These are phyloP conservation scores for Trichoderma semiorbis DNA, from an alignment of 2,329 filamentous ascomycete species.

Conservation along the genomic window DNA sequence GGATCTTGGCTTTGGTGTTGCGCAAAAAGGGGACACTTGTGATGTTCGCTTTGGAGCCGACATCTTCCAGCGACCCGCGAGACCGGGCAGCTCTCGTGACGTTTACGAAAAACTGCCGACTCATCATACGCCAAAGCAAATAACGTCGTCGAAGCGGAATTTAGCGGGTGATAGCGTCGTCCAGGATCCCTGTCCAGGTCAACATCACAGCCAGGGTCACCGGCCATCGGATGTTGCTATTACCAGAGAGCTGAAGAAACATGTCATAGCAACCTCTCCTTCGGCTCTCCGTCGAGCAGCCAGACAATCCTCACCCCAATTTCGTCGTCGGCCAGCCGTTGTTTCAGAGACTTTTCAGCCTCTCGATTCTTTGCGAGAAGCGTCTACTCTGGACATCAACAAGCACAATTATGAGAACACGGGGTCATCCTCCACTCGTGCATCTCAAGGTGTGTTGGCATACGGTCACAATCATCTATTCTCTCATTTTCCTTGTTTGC, in stretches of 20 bases:
- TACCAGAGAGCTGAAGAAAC: conserved; percentile 7
- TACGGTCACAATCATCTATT: background rate
- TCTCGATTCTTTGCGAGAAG: conserved; percentile 32
- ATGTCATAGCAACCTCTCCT: conserved; percentile 15
- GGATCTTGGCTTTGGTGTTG: conserved; percentile 14
- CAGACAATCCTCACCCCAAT: conserved; percentile 21
- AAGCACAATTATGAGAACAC: conserved; percentile 9
- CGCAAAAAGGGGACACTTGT: conserved; percentile 16
- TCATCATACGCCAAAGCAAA: conserved; percentile 25
- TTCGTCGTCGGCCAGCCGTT: conserved; percentile 30
- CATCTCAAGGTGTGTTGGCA: conserved; percentile 15
- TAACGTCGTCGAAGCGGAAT: conserved; percentile 11
- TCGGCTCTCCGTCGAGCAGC: conserved; percentile 19
- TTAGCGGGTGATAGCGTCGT: conserved; percentile 11
- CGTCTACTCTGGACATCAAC: conserved; percentile 19
- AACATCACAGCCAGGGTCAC: conserved; percentile 16
- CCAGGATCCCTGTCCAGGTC: conserved; percentile 22
- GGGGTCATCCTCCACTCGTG: background rate
- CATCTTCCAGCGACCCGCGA: background rate
- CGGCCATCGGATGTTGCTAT: conserved; percentile 4
- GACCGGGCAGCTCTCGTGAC: conserved; percentile 19
- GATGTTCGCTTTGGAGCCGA: background rate
- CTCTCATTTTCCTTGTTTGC: background rate
- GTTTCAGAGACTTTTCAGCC: conserved; percentile 34
- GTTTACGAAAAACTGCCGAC: conserved; percentile 29